Conservation (phyloP, 1,139 yeast species). For the Saccharomyces hybrid region DNA sequence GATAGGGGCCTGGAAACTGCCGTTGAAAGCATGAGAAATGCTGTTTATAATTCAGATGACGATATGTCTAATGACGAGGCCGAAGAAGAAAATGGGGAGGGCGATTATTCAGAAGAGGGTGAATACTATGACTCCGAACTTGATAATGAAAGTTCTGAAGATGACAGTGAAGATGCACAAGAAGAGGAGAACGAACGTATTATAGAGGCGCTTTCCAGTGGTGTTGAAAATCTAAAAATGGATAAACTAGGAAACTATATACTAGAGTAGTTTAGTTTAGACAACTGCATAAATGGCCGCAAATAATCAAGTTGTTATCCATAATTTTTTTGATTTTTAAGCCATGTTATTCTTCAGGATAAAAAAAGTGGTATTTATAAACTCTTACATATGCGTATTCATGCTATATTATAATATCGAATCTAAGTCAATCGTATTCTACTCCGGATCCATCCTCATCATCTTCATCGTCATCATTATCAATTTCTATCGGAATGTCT, state of each 20-base stretch:
- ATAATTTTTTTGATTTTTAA: neutral
- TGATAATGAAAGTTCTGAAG: constrained; percentile 28
- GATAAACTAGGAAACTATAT: constrained; percentile 77
- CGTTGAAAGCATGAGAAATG: constrained; percentile 53
- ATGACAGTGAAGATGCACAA: constrained; percentile 32
- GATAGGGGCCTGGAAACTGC: constrained; percentile 71
- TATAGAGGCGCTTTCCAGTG: constrained; percentile 56
- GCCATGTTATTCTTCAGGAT: neutral
- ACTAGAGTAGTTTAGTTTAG: constrained; percentile 35
- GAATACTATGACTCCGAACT: constrained; percentile 12
- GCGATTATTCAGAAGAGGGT: constrained; percentile 27
- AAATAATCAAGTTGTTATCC: neutral
- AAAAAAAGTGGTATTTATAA: neutral
- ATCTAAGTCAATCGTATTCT: constrained; percentile 29
- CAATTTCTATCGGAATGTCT: constrained; percentile 22
- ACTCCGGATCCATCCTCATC: constrained; percentile 39
- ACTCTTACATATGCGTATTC: neutral
- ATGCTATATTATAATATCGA: neutral
- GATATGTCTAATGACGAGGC: constrained; percentile 15
- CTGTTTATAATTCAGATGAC: constrained; percentile 31
- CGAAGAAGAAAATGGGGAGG: constrained; percentile 31
- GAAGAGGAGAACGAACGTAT: constrained; percentile 65
- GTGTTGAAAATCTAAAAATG: constrained; percentile 57
- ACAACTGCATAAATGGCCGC: neutral
- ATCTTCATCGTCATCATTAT: constrained; percentile 20